phyloP scores from a whole-genome alignment of 306 rosid species.

The Ceratonia siliqua region DNA sequence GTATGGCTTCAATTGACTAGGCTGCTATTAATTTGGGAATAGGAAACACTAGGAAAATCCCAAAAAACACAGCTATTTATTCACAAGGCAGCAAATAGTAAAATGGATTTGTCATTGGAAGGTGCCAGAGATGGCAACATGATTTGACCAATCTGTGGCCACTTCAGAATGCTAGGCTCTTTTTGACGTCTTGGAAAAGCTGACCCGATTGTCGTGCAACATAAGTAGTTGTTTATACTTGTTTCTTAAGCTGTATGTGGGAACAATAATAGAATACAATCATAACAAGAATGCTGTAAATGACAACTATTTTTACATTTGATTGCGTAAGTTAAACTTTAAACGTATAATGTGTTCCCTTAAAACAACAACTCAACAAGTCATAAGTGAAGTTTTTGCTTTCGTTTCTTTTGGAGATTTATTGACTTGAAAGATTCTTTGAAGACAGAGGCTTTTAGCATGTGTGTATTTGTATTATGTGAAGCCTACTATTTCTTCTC shows the following conservation, averaged over 20 bases:
- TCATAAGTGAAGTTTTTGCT: background rate
- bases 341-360: background rate
- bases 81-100: background rate
- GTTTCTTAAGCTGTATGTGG: background rate
- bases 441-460: background rate
- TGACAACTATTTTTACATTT: background rate
- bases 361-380: background rate
- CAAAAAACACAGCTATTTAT: background rate
- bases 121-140: background rate
- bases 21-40: slow-evolving; percentile 26
- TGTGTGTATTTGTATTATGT: background rate
- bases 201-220: background rate
- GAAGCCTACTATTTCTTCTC: background rate
- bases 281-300: background rate
- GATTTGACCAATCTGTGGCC: background rate
- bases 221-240: background rate
- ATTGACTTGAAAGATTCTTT: background rate
- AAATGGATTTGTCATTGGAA: background rate
- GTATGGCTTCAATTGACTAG: slow-evolving; percentile 8
- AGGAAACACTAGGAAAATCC: slow-evolving; percentile 16
- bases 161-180: slow-evolving; percentile 7
- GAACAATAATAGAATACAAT: background rate
- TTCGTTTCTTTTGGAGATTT: background rate
- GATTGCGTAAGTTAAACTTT: background rate
- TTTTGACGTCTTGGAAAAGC: background rate